Base-by-base conservation (phyloP, 2,329 filamentous ascomycete species). In the Alternaria sp. region DNA sequence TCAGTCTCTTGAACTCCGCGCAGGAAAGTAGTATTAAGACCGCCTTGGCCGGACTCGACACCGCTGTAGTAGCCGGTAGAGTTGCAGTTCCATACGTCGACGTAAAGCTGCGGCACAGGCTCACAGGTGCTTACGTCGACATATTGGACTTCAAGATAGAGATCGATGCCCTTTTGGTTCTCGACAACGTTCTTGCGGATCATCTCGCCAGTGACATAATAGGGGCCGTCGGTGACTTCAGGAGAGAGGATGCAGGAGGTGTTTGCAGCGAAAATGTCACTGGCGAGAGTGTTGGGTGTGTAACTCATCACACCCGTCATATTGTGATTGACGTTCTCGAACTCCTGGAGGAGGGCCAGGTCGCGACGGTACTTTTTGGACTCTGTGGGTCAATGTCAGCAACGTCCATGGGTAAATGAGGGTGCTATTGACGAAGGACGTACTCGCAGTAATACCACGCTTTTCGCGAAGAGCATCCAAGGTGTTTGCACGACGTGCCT, bases 301-400 rank as follows among this genome's bases (percentile, higher is more conserved):
- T 49, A 34, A 5, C 34, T 3, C 1, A 54, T n/a, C 8, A 16
- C 9, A 12, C 40, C 14, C n/a, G 65, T 78, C 66, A 70, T 68
- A 60, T 75, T 70, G 60, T 77, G 72, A 59, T 74, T 77, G 65
- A 73, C 57, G 1, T 63, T 60, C 55, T 74, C 71, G 41, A 70
- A 74, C 32, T 71, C 59, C 36, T 78, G 69, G 28, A 76, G 71
- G 30, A 67, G 64, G 27, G 73, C 72, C 40, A 76, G 63, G 28
- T 77, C 67, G 54, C 74, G 64, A 59, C 74, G 67, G 55, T 60
- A 65, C 53, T 69, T 70, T 46, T 71, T 66, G 2, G 64, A 66
- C 36, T 56, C 44, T 43, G 18, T 43, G 20, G 9, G 27, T 18
- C 8, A 10, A 44, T 36, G 40, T 32, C 27, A 32, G 20, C 16